These are phyloP conservation scores for Monilinia vaccinii-corymbosi DNA, from an alignment of 2,329 filamentous ascomycete species.

Conservation along the genomic window DNA sequence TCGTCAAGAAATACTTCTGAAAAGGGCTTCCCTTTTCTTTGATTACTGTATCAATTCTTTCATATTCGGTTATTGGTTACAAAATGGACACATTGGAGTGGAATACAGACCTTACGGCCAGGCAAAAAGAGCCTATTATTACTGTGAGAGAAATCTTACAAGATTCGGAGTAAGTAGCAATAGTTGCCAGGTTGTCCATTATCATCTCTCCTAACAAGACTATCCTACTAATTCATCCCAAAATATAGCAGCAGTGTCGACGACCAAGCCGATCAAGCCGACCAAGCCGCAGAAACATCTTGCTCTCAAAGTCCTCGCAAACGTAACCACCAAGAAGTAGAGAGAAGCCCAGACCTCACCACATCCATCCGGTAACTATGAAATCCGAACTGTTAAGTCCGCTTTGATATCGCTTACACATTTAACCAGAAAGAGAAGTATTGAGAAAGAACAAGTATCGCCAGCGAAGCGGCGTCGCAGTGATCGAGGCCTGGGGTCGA, in stretches of 20 bases:
- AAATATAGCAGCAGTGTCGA: background rate
- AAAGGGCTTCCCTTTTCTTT: background rate
- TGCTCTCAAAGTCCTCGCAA: background rate
- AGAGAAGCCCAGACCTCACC: background rate
- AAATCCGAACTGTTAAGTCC: background rate
- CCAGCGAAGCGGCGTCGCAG: conserved; percentile 4
- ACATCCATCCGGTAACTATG: background rate
- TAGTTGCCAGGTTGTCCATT: background rate
- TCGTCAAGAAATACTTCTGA: background rate
- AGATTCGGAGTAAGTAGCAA: background rate
- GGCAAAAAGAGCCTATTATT: background rate
- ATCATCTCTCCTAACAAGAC: background rate
- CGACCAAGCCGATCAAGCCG: background rate
- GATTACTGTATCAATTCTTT: background rate
- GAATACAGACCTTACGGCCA: background rate
- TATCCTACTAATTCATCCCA: background rate
- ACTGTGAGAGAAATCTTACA: background rate
- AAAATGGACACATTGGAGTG: background rate
- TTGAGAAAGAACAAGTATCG: background rate
- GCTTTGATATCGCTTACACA: background rate
- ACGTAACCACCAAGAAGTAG: background rate
- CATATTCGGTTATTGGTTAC: background rate
- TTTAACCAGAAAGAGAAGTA: background rate
- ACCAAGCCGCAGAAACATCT: background rate
- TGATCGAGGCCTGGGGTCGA: background rate